Evolutionary conservation across 2,329 filamentous ascomycete species (phyloP).

Genomic region (Colletotrichum lentis): DNA sequence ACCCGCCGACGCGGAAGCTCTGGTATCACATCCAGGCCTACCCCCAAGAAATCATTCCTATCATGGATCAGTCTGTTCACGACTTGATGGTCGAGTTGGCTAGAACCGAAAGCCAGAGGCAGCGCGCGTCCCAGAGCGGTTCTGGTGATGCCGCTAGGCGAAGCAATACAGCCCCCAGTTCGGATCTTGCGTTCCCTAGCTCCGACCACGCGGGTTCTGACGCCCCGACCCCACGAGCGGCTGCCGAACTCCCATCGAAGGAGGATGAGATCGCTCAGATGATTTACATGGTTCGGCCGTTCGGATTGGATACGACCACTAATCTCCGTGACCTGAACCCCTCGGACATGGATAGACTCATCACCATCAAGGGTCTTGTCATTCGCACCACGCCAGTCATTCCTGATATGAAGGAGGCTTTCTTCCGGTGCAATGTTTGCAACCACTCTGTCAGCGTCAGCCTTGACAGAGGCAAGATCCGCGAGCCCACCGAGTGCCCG

Average conservation of each 20-base stretch:
- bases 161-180: slow-evolving; percentile 63
- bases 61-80: slow-evolving; percentile 95
- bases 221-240: slow-evolving; percentile 53
- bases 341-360: slow-evolving; percentile 84
- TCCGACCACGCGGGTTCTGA: slow-evolving; percentile 72
- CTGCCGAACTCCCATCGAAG: slow-evolving; percentile 64
- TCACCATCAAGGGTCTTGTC: slow-evolving; percentile 93
- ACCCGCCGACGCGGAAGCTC: slow-evolving; percentile 89
- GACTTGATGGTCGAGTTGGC: slow-evolving; percentile 93
- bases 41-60: slow-evolving; percentile 92
- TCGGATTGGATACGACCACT: slow-evolving; percentile 83
- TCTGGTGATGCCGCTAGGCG: slow-evolving; percentile 53
- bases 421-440: slow-evolving; percentile 95
- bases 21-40: slow-evolving; percentile 96
- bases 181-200: slow-evolving; percentile 78
- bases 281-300: slow-evolving; percentile 87
- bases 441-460: slow-evolving; percentile 90
- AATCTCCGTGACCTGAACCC: slow-evolving; percentile 96
- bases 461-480: slow-evolving; percentile 94
- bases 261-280: slow-evolving; percentile 83
- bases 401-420: slow-evolving; percentile 98
- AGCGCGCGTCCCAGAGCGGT: slow-evolving; percentile 69
- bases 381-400: slow-evolving; percentile 96
- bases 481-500: slow-evolving; percentile 90
- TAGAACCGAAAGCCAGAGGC: slow-evolving; percentile 76